Conservation (phyloP, 2,329 filamentous ascomycete genomes). For the Fusarium dlaminii region DNA sequence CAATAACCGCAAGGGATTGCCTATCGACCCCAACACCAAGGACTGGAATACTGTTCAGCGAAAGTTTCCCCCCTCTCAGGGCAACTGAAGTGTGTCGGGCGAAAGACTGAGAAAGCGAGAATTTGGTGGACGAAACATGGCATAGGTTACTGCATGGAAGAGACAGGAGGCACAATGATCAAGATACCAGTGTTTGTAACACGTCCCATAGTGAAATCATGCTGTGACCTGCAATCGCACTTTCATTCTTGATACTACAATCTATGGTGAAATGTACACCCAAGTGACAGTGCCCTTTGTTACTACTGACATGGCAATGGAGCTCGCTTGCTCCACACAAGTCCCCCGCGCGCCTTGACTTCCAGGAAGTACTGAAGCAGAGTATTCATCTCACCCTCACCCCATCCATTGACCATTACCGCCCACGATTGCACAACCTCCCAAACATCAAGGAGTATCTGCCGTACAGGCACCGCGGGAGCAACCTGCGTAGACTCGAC, state of each 20-base stretch:
- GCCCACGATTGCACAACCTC: neutral
- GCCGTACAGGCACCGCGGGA: too few species aligned
- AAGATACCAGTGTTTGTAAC: too few species aligned
- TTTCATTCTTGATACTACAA: neutral
- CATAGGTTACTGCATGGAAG: too few species aligned
- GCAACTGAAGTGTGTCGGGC: neutral
- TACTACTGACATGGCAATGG: neutral
- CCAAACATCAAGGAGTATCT: neutral
- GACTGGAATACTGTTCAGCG: neutral
- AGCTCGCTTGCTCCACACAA: neutral
- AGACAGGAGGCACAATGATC: too few species aligned
- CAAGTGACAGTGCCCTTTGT: accelerated
- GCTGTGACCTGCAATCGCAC: too few species aligned
- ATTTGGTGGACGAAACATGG: too few species aligned
- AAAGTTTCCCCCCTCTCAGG: neutral
- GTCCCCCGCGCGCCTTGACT: neutral
- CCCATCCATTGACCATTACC: neutral
- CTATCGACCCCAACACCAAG: neutral
- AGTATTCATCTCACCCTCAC: neutral
- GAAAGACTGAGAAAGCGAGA: too few species aligned
- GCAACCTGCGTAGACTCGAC: accelerated
- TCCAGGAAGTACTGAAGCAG: neutral
- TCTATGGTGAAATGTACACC: neutral
- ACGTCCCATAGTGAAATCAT: too few species aligned
- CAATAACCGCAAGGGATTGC: accelerated